Base-by-base conservation (phyloP, 169 alveolate genomes). In the Babesia bigemina region DNA sequence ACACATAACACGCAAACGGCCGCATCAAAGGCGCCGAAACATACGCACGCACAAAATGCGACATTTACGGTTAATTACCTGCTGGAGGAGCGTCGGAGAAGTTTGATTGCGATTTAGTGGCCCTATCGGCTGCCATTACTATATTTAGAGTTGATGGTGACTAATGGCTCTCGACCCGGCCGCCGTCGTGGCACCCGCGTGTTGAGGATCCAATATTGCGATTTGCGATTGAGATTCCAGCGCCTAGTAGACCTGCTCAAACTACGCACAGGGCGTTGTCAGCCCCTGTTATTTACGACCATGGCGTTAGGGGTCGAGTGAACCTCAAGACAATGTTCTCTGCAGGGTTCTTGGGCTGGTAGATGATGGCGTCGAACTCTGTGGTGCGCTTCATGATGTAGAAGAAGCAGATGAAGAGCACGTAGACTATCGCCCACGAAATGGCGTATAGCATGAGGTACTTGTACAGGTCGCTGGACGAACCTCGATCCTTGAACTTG, bases 291-390 rank as follows among this genome's bases (percentile, higher is more conserved):
- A 4, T 12, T 48, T 33, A 67, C 24, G 76, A 67, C 88, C 88
- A 81, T 2, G 88, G 88, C 26, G 88, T 81, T 45, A 81, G 33
- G 3, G 88, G 88, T 16, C 85, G 66, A 45, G 74, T 63, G 45
- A 81, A 71, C 63, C 72, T 81, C 28, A 81, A 52, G 33, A 81
- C n/a, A 26, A 81, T 47, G 67, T 71, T 72, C 48, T 81, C 88
- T 4, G 78, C 28, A 22, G 77, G 88, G 67, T 81, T 75, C 36
- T 63, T 63, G 39, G 88, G 86, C 61, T 81, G 88, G 74, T 81
- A 81, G 24, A 81, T 56, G 76, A 81, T 81, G 29, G 88, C 88
- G 65, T 81, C 88, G 65, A 81, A 81, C 66, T 73, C 77, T 9
- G 88, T 81, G 7, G 73, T 74, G 44, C 67, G 60, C 44, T 81